phyloP scores from a whole-genome alignment of 2,329 filamentous ascomycete genomes.

The Fusarium sp. region DNA sequence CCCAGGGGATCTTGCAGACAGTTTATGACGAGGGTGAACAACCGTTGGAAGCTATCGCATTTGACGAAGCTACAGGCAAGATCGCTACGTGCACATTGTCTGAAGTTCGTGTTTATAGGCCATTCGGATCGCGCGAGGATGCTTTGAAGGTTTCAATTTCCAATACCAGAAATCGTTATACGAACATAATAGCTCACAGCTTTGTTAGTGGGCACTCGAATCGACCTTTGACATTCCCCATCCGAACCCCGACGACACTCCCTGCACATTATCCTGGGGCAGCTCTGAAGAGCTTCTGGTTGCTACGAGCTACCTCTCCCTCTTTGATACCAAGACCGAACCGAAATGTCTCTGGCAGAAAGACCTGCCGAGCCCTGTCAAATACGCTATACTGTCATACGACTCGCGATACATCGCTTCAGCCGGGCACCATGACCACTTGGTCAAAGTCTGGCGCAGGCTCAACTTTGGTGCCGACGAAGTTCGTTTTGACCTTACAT shows the following conservation, averaged over 20 bases:
- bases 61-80: slow-evolving; percentile 85
- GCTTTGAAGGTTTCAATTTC: slow-evolving; percentile 71
- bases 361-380: slow-evolving; percentile 74
- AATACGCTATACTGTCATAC: slow-evolving; percentile 81
- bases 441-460: slow-evolving; percentile 93
- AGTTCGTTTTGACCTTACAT: slow-evolving; percentile 88
- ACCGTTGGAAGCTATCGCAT: slow-evolving; percentile 75
- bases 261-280: slow-evolving; percentile 80
- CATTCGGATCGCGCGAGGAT: slow-evolving; percentile 74
- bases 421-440: slow-evolving; percentile 76
- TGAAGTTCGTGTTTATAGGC: slow-evolving; percentile 79
- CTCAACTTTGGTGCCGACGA: slow-evolving; percentile 84
- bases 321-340: slow-evolving; percentile 66
- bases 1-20: slow-evolving; percentile 82
- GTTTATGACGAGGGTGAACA: slow-evolving; percentile 84
- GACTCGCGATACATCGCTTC: slow-evolving; percentile 90
- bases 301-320: slow-evolving; percentile 72
- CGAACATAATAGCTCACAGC: slow-evolving; percentile 35
- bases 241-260: slow-evolving; percentile 47
- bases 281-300: slow-evolving; percentile 84
- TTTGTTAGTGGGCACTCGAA: slow-evolving; percentile 69
- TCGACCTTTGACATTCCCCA: slow-evolving; percentile 61
- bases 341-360: slow-evolving; percentile 76
- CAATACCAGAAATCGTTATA: background rate
- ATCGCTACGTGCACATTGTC: slow-evolving; percentile 77